A percentile compares a stretch with the other conserved stretches of the same genome.
Conservation (phyloP, 164 flowering plant species). For the Vitis cinerea region DNA sequence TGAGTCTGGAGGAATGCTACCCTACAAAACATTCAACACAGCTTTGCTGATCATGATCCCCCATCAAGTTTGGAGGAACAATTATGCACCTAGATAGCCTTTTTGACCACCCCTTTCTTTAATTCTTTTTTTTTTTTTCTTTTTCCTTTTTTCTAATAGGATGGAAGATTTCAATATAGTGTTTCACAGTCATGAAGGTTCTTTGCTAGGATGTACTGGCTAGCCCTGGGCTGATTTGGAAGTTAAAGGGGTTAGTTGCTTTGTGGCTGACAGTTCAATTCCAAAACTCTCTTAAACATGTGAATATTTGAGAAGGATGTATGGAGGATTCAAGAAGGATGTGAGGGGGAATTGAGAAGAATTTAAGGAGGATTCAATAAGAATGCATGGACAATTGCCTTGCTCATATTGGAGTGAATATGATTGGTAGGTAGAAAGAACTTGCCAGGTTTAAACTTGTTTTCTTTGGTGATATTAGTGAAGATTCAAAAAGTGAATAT, state of each 20-base stretch:
- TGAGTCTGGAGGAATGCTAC: no score
- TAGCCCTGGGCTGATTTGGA: slow-evolving; percentile 11
- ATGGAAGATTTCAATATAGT: slow-evolving; percentile 12
- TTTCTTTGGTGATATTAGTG: slow-evolving; percentile 13
- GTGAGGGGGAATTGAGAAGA: slow-evolving; percentile 12
- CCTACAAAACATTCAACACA: no score
- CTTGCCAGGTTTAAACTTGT: slow-evolving; percentile 12
- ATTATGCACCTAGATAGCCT: no score
- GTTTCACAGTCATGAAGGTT: background rate
- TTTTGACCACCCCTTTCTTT: no score
- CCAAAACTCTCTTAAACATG: slow-evolving; percentile 2
- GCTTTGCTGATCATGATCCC: no score
- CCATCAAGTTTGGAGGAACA: no score
- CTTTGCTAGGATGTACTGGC: slow-evolving; percentile 4
- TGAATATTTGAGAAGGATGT: background rate
- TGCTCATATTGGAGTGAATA: slow-evolving; percentile 4
- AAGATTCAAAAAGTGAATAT: background rate
- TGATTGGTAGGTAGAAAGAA: slow-evolving; percentile 21
- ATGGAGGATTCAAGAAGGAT: slow-evolving; percentile 8
- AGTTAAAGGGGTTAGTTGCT: slow-evolving; percentile 10
- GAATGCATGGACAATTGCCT: slow-evolving; percentile 4
- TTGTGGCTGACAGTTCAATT: slow-evolving; percentile 1
- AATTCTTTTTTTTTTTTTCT: background rate
- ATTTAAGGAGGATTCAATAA: background rate
- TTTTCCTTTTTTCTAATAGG: background rate